Conservation (phyloP, 1,284 basidiomycete genomes). For the Caloboletus inedulis region DNA sequence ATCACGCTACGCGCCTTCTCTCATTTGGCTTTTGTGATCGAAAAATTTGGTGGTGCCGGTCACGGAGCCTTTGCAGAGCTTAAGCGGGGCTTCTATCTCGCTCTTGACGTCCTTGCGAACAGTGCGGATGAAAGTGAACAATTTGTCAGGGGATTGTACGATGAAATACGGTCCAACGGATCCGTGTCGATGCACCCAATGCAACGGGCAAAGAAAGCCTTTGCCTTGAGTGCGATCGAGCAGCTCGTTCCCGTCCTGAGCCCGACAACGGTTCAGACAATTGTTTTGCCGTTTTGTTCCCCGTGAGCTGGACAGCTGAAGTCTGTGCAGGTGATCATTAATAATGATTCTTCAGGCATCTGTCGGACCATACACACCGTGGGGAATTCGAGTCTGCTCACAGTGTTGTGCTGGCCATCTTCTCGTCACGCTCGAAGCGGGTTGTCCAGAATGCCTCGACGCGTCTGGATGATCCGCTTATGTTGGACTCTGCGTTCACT, state of each 20-base stretch:
- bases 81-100: conserved; percentile 66
- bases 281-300: conserved; percentile 55
- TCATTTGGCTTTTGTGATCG: conserved; percentile 66
- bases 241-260: conserved; percentile 62
- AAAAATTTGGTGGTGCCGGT: conserved; percentile 66
- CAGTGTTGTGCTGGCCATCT: conserved; percentile 67
- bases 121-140: conserved; percentile 40
- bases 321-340: not conserved
- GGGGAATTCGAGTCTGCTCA: conserved; percentile 74
- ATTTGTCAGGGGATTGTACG: conserved; percentile 42
- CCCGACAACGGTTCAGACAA: conserved; percentile 44
- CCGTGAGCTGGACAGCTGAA: conserved; percentile 44
- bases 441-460: conserved; percentile 10
- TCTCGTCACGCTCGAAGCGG: conserved; percentile 54
- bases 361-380: conserved; percentile 53
- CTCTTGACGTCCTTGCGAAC: conserved; percentile 63
- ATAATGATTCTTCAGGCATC: conserved; percentile 40
- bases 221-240: conserved; percentile 62
- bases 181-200: conserved; percentile 19
- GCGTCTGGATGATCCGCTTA: conserved; percentile 9
- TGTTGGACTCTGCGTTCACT: conserved; percentile 37
- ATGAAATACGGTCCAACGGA: conserved; percentile 26
- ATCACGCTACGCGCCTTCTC: conserved; percentile 52
- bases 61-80: conserved; percentile 58
- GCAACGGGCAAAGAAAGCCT: conserved; percentile 54